Conservation (phyloP, 441 rosid genomes). For the Biscutella laevigata region DNA sequence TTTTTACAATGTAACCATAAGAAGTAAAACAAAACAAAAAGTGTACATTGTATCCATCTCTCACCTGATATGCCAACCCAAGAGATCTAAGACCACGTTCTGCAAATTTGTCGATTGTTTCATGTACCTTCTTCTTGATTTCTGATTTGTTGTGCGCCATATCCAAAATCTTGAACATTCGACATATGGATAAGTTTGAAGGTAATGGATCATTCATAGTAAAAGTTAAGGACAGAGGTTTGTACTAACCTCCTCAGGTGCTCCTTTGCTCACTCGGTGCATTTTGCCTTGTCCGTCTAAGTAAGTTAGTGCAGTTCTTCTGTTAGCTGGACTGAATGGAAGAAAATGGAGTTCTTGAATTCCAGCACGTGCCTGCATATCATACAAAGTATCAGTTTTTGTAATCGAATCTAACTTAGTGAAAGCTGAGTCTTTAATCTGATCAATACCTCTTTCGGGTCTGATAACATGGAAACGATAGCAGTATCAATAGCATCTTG, state of each 20-base stretch:
- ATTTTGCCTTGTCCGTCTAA: slow-evolving; percentile 28
- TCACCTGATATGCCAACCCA: slow-evolving; percentile 39
- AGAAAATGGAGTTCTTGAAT: slow-evolving; percentile 32
- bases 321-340: slow-evolving; percentile 37
- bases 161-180: slow-evolving; percentile 41
- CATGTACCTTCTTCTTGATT: slow-evolving; percentile 32
- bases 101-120: slow-evolving; percentile 37
- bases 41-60: slow-evolving; percentile 10
- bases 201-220: background rate
- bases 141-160: slow-evolving; percentile 37
- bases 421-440: slow-evolving; percentile 1
- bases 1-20: too few species aligned
- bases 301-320: slow-evolving; percentile 50
- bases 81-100: slow-evolving; percentile 48
- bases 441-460: slow-evolving; percentile 31
- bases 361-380: slow-evolving; percentile 32
- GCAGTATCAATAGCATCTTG: slow-evolving; percentile 48
- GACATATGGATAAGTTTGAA: background rate
- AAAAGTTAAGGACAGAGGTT: background rate
- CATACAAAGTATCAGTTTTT: too few species aligned
- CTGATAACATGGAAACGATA: slow-evolving; percentile 38
- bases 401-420: background rate
- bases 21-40: too few species aligned
- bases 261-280: slow-evolving; percentile 37
- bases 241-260: slow-evolving; percentile 23